Percentiles rank a stretch among this genome's conserved stretches.
Conservation (phyloP, 2,329 filamentous ascomycete species). For the Dothideomycetes sp. region DNA sequence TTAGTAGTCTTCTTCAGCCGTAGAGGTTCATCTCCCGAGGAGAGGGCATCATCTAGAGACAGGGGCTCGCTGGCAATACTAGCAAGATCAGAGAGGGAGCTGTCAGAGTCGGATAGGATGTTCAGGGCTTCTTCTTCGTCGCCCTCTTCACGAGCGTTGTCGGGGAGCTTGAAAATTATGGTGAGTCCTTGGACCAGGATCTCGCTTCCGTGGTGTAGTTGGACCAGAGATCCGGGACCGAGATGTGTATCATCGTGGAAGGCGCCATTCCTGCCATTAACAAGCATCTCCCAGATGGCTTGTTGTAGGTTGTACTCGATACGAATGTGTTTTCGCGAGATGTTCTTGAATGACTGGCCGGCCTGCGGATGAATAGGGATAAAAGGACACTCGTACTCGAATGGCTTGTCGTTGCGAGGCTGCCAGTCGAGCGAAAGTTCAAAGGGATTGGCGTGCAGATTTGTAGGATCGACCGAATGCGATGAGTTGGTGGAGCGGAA, state of each 20-base stretch:
- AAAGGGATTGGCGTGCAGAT: slow-evolving; percentile 13
- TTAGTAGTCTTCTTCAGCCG: slow-evolving; percentile 16
- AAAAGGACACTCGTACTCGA: slow-evolving; percentile 29
- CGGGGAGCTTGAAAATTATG: slow-evolving; percentile 61
- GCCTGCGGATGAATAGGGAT: slow-evolving; percentile 65
- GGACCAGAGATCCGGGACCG: slow-evolving; percentile 44
- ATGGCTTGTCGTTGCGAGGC: slow-evolving; percentile 7
- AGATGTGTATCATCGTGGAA: slow-evolving; percentile 49
- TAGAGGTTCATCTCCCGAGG: slow-evolving; percentile 11
- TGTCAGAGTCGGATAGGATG: slow-evolving; percentile 12
- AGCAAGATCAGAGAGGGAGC: slow-evolving; percentile 13
- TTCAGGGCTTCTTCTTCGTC: slow-evolving; percentile 35
- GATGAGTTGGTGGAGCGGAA: slow-evolving; percentile 14
- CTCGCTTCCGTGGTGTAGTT: slow-evolving; percentile 54
- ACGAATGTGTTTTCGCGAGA: slow-evolving; percentile 64
- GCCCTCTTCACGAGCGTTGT: slow-evolving; percentile 48
- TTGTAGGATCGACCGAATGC: slow-evolving; percentile 13
- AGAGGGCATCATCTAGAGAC: slow-evolving; percentile 41
- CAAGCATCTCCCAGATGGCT: slow-evolving; percentile 56
- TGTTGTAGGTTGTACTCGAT: slow-evolving; percentile 59
- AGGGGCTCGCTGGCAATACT: slow-evolving; percentile 37
- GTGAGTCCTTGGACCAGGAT: slow-evolving; percentile 64
- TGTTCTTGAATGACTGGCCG: slow-evolving; percentile 57
- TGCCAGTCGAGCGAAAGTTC: slow-evolving; percentile 11
- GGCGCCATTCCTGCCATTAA: slow-evolving; percentile 58